phyloP scores from a whole-genome alignment of 768 basidiomycete genomes.

The Suillus discolor region DNA sequence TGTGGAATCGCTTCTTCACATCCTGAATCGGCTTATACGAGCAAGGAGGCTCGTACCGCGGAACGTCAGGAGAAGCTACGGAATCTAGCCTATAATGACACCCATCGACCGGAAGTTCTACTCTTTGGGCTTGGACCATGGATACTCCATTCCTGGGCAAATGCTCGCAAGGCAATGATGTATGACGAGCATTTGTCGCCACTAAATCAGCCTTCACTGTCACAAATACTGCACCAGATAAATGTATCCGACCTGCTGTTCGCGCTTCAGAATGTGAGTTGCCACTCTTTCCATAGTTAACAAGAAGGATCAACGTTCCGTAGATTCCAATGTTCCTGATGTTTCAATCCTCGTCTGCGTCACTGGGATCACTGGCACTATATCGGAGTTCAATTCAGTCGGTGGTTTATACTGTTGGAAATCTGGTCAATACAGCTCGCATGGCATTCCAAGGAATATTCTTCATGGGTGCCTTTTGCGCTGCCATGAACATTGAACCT shows the following conservation, averaged over 20 bases:
- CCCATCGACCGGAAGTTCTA: constrained; percentile 77
- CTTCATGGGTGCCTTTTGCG: constrained; percentile 84
- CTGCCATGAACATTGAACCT: constrained; percentile 71
- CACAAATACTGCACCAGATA: constrained; percentile 52
- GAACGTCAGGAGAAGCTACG: constrained; percentile 78
- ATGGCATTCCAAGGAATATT: constrained; percentile 88
- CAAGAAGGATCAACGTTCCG: constrained; percentile 17
- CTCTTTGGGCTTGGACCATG: constrained; percentile 85
- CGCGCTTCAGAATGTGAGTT: constrained; percentile 72
- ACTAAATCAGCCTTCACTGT: constrained; percentile 41
- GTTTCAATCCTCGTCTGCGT: constrained; percentile 69
- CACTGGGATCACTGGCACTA: constrained; percentile 79
- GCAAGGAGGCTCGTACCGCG: constrained; percentile 62
- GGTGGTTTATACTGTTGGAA: constrained; percentile 65
- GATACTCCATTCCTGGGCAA: constrained; percentile 80
- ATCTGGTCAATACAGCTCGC: constrained; percentile 61
- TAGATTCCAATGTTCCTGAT: constrained; percentile 78
- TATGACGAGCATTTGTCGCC: constrained; percentile 51
- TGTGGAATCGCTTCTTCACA: constrained; percentile 44
- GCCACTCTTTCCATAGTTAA: constrained; percentile 2
- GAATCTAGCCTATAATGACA: constrained; percentile 71
- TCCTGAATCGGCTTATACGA: constrained; percentile 47
- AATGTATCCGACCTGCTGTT: constrained; percentile 66
- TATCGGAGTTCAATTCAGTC: constrained; percentile 80
- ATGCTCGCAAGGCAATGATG: constrained; percentile 59